Evolutionary conservation across 2,329 filamentous ascomycete species (phyloP).

Genomic region (Westerdykella ornata): DNA sequence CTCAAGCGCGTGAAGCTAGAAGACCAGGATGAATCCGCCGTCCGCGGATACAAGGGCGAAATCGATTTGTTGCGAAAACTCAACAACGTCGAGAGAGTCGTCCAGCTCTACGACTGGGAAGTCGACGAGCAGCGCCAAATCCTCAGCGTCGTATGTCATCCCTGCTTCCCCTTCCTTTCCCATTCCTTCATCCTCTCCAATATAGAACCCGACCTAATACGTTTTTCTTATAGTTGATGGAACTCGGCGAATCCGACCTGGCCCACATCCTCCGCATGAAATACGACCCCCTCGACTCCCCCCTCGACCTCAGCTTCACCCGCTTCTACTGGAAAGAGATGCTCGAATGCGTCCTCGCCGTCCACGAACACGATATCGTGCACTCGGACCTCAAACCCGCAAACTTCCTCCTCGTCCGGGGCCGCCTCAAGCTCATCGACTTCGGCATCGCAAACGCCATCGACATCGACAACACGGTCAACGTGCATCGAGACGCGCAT

Average conservation of each 20-base stretch:
- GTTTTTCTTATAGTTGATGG: conserved; percentile 68
- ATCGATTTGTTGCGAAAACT: conserved; percentile 84
- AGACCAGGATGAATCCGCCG: conserved; percentile 74
- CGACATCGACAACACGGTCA: conserved; percentile 89
- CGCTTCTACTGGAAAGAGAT: conserved; percentile 99
- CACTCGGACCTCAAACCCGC: conserved; percentile 96
- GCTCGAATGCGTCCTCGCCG: conserved; percentile 87
- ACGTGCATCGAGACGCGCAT: conserved; percentile 92
- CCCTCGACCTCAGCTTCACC: conserved; percentile 82
- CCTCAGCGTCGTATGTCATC: conserved; percentile 65
- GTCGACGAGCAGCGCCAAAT: conserved; percentile 87
- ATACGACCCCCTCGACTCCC: conserved; percentile 53
- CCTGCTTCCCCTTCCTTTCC: neutral
- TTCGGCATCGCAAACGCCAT: conserved; percentile 98
- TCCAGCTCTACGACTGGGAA: conserved; percentile 86
- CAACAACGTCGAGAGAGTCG: conserved; percentile 78
- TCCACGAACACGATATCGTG: conserved; percentile 86
- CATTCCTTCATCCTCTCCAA: too few relatives aligned
- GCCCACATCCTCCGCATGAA: conserved; percentile 73
- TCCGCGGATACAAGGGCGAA: conserved; percentile 87
- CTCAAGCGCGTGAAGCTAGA: conserved; percentile 89
- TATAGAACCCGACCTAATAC: too few relatives aligned
- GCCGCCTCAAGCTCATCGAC: conserved; percentile 89
- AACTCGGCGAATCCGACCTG: conserved; percentile 91
- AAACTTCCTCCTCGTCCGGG: conserved; percentile 90